These are phyloP conservation scores for Sanghuangporus baumii DNA, from an alignment of 1,284 basidiomycete genomes.

Conservation along the genomic window DNA sequence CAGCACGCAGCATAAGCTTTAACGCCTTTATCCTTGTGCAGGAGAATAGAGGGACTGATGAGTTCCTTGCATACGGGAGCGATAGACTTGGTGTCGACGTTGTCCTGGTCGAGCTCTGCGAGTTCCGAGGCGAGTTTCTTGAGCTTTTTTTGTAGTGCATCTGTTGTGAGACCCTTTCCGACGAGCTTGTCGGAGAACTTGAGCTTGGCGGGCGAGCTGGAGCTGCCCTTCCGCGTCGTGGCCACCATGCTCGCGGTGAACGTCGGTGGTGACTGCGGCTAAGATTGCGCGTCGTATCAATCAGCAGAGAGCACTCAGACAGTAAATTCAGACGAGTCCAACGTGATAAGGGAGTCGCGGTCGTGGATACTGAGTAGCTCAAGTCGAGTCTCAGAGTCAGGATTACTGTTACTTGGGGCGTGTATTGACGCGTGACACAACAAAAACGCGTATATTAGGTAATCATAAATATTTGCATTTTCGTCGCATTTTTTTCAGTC, in stretches of 20 bases:
- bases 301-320: not conserved
- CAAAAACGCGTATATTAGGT: not conserved
- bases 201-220: slow-evolving; percentile 54
- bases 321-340: not conserved
- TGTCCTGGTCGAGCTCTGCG: slow-evolving; percentile 82
- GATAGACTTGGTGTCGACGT: slow-evolving; percentile 72
- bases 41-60: slow-evolving; percentile 71
- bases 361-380: not conserved
- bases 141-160: slow-evolving; percentile 79
- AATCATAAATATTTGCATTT: slow-evolving; percentile 8
- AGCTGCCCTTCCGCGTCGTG: slow-evolving; percentile 55
- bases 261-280: not conserved
- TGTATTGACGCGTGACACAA: not conserved
- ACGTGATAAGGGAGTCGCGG: not conserved
- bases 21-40: slow-evolving; percentile 93
- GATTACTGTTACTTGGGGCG: not conserved
- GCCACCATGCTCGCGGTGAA: slow-evolving; percentile 33
- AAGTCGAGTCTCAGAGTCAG: not conserved
- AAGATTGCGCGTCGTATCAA: not conserved
- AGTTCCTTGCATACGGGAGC: slow-evolving; percentile 72
- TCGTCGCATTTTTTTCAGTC: not conserved
- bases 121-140: slow-evolving; percentile 81
- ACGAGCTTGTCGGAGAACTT: slow-evolving; percentile 75
- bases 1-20: slow-evolving; percentile 94
- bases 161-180: slow-evolving; percentile 63